Base-by-base conservation (phyloP, 106 monocot species). In the Acorus calamus region DNA sequence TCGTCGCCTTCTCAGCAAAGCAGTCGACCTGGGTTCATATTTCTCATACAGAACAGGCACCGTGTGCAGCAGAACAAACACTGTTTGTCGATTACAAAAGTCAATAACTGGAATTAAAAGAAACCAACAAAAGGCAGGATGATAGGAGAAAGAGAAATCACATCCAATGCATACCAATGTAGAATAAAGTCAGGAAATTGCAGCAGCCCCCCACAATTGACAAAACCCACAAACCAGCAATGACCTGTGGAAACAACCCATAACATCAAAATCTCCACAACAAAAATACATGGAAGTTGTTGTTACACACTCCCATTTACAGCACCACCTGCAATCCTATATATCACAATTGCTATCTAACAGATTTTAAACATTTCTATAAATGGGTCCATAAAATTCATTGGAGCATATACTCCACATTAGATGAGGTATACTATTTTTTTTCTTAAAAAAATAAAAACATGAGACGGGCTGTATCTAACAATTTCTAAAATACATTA, bases 11-110 rank as follows among this genome's bases (percentile, higher is more conserved):
- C 74, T 84, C 74, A 0, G 49, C 83, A 59, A 80, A 72, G 2
- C 59, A 11, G 44, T 81, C 85, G 8, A 81, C 59, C 5, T 75
- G 54, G 74, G 72, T 72, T 85, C 75, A 28, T 81, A 85, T 55
- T 81, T 81, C 72, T 81, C 84, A 50, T 80, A 84, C 12, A 85
- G 59, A 47, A 77, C 64, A 10, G 80, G 84, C 53, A 80, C 67
- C 2, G 77, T 80, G 60, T 80, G 80, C 51, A 77, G 71, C 55
- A 72, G 50, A 52, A 80, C 48, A 53, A 80, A 71, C 8, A 62
- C 80, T 84, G 80, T 46, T 55, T 49, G 53, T 7, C 12, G 9
- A 53, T 8, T 50, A 50, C 56, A 0, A 44, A 74, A 55, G 6
- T 54, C 3, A 42, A 49, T 52, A 13, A 59, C 6, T 44, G 5